A percentile compares a stretch with the other conserved stretches of the same genome.
phyloP scores from a whole-genome alignment of 805 yeast genomes.

The Yarrowia deformans region DNA sequence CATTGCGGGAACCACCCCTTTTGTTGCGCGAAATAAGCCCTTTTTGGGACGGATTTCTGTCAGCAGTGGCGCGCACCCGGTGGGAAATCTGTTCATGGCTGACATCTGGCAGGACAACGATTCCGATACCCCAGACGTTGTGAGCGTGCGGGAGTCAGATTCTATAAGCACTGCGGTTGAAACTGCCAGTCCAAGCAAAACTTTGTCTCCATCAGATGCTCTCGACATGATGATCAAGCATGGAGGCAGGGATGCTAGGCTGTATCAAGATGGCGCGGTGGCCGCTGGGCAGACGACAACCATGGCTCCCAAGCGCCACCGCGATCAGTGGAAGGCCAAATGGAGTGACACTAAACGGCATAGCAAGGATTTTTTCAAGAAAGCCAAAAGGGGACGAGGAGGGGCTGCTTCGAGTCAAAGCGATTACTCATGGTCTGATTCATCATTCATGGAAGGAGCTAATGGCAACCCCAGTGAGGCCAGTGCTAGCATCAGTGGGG shows the following conservation, averaged over 20 bases:
- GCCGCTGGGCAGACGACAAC: not conserved
- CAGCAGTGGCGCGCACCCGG: constrained; percentile 13
- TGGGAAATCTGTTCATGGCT: constrained; percentile 1
- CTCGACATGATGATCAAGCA: constrained; percentile 30
- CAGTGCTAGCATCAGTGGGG: not conserved
- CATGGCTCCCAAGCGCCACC: constrained; percentile 11
- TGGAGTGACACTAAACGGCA: constrained; percentile 32
- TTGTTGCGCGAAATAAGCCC: not conserved
- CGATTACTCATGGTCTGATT: constrained; percentile 10
- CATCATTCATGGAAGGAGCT: not conserved
- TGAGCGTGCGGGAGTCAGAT: not conserved
- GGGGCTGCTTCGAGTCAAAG: not conserved
- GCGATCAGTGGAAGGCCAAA: constrained; percentile 32
- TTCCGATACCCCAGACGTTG: not conserved
- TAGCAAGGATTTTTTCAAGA: constrained; percentile 16
- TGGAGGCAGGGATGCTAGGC: constrained; percentile 23
- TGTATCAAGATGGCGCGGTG: not conserved
- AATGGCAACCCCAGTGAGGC: not conserved
- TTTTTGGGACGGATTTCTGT: constrained; percentile 3
- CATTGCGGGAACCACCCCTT: constrained; percentile 22
- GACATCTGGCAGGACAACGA: constrained; percentile 26
- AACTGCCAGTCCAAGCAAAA: not conserved
- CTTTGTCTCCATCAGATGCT: constrained; percentile 20
- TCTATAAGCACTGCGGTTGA: not conserved
- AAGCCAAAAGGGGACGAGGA: constrained; percentile 2